These are phyloP conservation scores for Rhinocladiella similis DNA, from an alignment of 2,329 filamentous ascomycete species.

Conservation along the genomic window DNA sequence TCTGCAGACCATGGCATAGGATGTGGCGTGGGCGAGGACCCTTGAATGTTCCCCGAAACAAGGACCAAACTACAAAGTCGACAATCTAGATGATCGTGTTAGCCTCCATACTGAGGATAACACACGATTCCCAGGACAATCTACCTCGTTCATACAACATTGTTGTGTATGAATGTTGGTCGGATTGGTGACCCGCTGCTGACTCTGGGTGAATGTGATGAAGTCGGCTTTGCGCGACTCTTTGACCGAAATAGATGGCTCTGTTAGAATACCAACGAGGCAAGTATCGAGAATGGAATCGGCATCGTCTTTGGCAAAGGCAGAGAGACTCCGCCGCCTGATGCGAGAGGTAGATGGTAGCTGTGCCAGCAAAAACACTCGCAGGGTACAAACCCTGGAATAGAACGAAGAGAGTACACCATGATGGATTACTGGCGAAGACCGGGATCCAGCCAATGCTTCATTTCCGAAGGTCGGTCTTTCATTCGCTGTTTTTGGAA, in stretches of 20 bases:
- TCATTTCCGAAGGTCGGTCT: background rate
- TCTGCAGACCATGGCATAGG: constrained; percentile 78
- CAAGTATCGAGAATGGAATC: constrained; percentile 66
- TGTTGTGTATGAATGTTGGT: constrained; percentile 40
- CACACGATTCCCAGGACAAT: background rate
- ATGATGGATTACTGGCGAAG: constrained; percentile 11
- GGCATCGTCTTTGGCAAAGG: constrained; percentile 47
- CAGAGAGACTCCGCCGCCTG: constrained; percentile 57
- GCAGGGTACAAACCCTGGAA: constrained; percentile 24
- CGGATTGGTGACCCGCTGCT: constrained; percentile 39
- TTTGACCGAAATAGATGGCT: constrained; percentile 34
- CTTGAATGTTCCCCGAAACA: constrained; percentile 62
- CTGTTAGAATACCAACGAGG: constrained; percentile 59
- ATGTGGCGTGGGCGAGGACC: constrained; percentile 66
- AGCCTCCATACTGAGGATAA: constrained; percentile 1
- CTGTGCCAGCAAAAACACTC: constrained; percentile 22
- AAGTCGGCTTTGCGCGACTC: constrained; percentile 55
- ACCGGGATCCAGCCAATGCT: background rate
- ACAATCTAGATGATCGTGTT: constrained; percentile 58
- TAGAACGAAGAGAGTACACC: constrained; percentile 27
- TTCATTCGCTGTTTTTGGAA: constrained; percentile 8
- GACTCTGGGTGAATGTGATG: constrained; percentile 63
- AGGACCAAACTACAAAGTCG: constrained; percentile 72
- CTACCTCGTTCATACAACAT: constrained; percentile 66
- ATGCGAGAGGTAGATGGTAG: constrained; percentile 38